Evolutionary conservation across 1,139 yeast species (phyloP), one percentile per base, ranked within the genome.

Genomic region (Geotrichum fermentans): DNA sequence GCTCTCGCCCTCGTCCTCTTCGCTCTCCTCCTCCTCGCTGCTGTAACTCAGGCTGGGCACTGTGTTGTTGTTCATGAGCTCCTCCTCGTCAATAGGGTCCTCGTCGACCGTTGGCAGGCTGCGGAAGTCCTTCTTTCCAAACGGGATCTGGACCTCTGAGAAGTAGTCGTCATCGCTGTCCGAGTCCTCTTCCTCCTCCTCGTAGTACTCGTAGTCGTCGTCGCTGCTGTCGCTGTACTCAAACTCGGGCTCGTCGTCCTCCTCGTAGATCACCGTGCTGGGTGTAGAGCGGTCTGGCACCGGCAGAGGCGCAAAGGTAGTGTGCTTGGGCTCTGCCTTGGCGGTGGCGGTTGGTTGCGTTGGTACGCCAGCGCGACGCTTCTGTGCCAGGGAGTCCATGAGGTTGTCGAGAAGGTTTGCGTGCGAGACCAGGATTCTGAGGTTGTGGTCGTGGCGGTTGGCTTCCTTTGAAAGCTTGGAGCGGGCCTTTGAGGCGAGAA

Each of bases 341-440:
- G 36, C 29, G 16, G 32, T 44, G 20, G 37, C 33, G 13, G 28
- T 13, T 13, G 46, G 47, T 42, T 39, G 21, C 43, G 16, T 40
- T 17, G 38, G 29, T 37, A 21, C n/a, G 42, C 46, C 26, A 10
- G 36, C 39, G 22, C 30, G 33, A 24, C 59, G 55, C 28, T 52
- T 56, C 21, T 53, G 47, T 13, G 60, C 52, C 10, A 63, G 53
- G 14, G 56, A 42, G 40, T 80, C 89, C 79, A 84, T 80, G 41
- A 85, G 63, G 55, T 73, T 73, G 61, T 85, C 95, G 52, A 85
- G 72, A 71, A 85, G 69, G 64, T 84, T 85, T 17, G 94, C 92
- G 65, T 85, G 94, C 30, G 80, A 75, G 2, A 85, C 90, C 42
- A 85, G 72, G 43, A 73, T 68, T 52, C 88, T 73, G 49, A 85